These are phyloP conservation scores for Globisporangium echinulatum DNA, from an alignment of 352 stramenopile species.

Conservation along the genomic window DNA sequence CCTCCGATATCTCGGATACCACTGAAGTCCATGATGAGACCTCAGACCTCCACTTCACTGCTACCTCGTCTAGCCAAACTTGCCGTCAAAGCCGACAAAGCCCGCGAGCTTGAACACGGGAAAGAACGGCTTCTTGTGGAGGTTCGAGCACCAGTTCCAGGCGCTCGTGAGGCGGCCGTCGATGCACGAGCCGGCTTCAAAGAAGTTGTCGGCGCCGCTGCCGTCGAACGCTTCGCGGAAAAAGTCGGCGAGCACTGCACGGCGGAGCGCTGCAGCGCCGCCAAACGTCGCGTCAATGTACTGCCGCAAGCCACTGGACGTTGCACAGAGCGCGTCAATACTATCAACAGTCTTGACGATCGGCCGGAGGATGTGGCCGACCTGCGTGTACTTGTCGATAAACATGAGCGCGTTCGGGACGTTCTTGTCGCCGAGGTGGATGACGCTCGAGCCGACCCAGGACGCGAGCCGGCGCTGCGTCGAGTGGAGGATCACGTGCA, in stretches of 20 bases:
- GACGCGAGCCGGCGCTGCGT: conserved; percentile 67
- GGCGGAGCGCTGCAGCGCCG: conserved; percentile 72
- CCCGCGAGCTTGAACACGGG: conserved; percentile 95
- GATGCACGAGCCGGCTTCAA: conserved; percentile 94
- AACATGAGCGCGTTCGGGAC: conserved; percentile 97
- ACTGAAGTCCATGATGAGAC: no score
- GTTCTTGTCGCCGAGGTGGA: conserved; percentile 97
- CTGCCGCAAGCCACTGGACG: conserved; percentile 35
- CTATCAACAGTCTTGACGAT: conserved; percentile 83
- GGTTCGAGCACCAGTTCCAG: conserved; percentile 97
- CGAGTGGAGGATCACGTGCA: conserved; percentile 91
- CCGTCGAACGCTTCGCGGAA: conserved; percentile 96
- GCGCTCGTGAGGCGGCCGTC: conserved; percentile 94
- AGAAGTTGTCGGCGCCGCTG: conserved; percentile 93
- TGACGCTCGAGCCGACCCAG: conserved; percentile 93
- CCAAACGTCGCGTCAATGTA: conserved; percentile 85
- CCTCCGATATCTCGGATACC: no score
- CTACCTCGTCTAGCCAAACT: conserved; percentile 70
- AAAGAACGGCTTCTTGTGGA: conserved; percentile 93
- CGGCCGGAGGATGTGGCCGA: conserved; percentile 81
- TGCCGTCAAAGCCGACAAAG: conserved; percentile 96
- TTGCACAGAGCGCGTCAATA: conserved; percentile 49
- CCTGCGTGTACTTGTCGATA: conserved; percentile 98
- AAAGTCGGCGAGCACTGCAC: conserved; percentile 93
- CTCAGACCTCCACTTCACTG: no score